Base-by-base conservation (phyloP, 148 eudicot genomes). In the Salicornia ramosissima region DNA sequence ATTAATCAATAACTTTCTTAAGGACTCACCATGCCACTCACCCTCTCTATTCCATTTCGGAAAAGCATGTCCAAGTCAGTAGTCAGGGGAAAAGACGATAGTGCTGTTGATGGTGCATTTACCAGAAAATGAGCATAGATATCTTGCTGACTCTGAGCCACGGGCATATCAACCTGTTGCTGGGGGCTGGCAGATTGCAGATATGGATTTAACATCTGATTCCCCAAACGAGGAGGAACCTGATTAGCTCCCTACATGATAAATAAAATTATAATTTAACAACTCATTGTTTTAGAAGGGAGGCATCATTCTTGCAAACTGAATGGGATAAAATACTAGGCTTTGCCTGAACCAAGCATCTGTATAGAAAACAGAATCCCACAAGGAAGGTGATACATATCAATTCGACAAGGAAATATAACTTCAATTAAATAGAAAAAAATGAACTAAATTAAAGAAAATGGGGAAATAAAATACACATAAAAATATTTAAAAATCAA, bases 181-280 rank as follows among this genome's bases (percentile, higher is more conserved):
- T 73, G 70, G 50, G 26, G 36, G 61, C 54, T 65, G 30, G 63
- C 33, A 21, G 69, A 54, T 52, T 42, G 70, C 42, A 64, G 14
- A 65, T 54, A 65, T 19, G 70, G 65, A 56, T 56, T 65, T n/a
- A 64, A 64, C 43, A 40, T 64, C 46, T 59, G 80, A 74, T 68
- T 64, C 40, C 54, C 63, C 47, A 58, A 14, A 31, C 42, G 57
- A 65, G 73, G 67, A 57, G 67, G 60, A 67, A 58, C 39, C 34
- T 68, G 74, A 71, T 46, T 71, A 59, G 70, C 56, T 51, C 69
- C 77, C 83, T 80, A 77, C 72, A 76, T 55, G 29, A 65, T 74
- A 29, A 22, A 22, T 58, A 70, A 64, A 43, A 29, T 15, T 4
- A 43, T 30, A 68, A 9, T 42, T 43, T 34, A 42, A 21, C 6